Conservation (phyloP, 2,329 filamentous ascomycete genomes). For the Calonectria pseudoreteaudii region DNA sequence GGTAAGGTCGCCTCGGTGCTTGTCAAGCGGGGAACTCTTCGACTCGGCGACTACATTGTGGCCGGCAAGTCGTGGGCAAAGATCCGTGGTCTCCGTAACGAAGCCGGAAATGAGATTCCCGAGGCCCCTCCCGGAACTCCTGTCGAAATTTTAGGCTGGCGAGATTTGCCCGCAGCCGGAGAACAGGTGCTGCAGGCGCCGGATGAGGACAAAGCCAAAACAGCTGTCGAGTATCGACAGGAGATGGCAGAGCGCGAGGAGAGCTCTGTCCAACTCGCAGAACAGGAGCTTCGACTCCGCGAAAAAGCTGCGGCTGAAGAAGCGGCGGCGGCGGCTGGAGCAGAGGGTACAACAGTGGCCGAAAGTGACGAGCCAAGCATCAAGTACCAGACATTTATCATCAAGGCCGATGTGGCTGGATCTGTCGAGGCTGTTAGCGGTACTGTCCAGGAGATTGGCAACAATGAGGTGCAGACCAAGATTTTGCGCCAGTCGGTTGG, state of each 20-base stretch:
- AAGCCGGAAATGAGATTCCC: slow-evolving; percentile 78
- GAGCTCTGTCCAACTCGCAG: slow-evolving; percentile 84
- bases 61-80: slow-evolving; percentile 90
- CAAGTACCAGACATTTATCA: slow-evolving; percentile 79
- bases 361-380: slow-evolving; percentile 56
- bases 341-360: slow-evolving; percentile 51
- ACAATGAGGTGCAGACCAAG: slow-evolving; percentile 82
- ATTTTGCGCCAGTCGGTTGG: slow-evolving; percentile 85
- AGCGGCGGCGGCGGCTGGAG: slow-evolving; percentile 49
- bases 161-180: slow-evolving; percentile 82
- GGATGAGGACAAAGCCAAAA: slow-evolving; percentile 82
- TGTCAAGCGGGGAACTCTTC: slow-evolving; percentile 87
- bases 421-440: slow-evolving; percentile 92
- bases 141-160: slow-evolving; percentile 96
- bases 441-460: slow-evolving; percentile 82
- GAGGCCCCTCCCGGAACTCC: slow-evolving; percentile 89
- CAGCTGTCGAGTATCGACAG: slow-evolving; percentile 80
- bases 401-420: slow-evolving; percentile 94
- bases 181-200: slow-evolving; percentile 87
- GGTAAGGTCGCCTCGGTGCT: slow-evolving; percentile 91
- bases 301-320: slow-evolving; percentile 61
- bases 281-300: slow-evolving; percentile 72
- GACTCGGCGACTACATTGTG: slow-evolving; percentile 83
- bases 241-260: slow-evolving; percentile 78
- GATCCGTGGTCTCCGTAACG: slow-evolving; percentile 86